A percentile compares a stretch with the other conserved stretches of the same genome.
These are phyloP conservation scores for Ciborinia camelliae DNA, from an alignment of 2,329 filamentous ascomycete species.

Conservation along the genomic window DNA sequence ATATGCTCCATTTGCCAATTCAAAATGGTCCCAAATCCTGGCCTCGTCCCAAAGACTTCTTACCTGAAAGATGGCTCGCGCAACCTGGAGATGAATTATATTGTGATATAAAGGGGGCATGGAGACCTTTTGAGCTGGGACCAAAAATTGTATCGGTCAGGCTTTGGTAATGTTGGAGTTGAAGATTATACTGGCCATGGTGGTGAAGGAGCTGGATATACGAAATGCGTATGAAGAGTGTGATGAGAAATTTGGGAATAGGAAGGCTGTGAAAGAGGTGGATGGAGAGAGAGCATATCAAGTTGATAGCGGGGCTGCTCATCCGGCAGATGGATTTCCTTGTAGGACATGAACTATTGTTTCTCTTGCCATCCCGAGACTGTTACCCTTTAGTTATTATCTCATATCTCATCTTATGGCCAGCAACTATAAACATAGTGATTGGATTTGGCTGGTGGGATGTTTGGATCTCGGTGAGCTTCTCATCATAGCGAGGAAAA, in stretches of 20 bases:
- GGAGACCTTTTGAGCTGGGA: constrained; percentile 54
- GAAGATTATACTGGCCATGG: constrained; percentile 46
- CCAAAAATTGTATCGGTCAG: constrained; percentile 54
- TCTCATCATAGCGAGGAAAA: too few species aligned
- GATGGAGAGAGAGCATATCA: constrained; percentile 26
- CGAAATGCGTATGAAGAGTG: constrained; percentile 37
- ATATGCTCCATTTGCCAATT: constrained; percentile 23
- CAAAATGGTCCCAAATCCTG: constrained; percentile 44
- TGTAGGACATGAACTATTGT: too few species aligned
- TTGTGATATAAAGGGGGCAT: constrained; percentile 41
- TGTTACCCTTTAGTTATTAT: too few species aligned
- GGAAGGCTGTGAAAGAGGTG: constrained; percentile 10
- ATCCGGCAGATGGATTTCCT: constrained; percentile 18
- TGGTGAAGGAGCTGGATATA: constrained; percentile 49
- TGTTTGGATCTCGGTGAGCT: too few species aligned
- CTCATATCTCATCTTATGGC: neutral
- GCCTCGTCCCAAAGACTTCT: constrained; percentile 44
- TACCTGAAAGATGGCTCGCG: constrained; percentile 48
- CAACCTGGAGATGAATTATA: constrained; percentile 39
- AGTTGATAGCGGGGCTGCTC: constrained; percentile 20
- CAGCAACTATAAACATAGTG: too few species aligned
- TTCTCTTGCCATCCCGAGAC: too few species aligned
- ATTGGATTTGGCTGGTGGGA: too few species aligned
- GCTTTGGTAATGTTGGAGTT: constrained; percentile 50
- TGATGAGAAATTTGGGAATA: constrained; percentile 12